Evolutionary conservation across 1,284 basidiomycete species (phyloP).

Genomic region (Fomitopsis pinicola): DNA sequence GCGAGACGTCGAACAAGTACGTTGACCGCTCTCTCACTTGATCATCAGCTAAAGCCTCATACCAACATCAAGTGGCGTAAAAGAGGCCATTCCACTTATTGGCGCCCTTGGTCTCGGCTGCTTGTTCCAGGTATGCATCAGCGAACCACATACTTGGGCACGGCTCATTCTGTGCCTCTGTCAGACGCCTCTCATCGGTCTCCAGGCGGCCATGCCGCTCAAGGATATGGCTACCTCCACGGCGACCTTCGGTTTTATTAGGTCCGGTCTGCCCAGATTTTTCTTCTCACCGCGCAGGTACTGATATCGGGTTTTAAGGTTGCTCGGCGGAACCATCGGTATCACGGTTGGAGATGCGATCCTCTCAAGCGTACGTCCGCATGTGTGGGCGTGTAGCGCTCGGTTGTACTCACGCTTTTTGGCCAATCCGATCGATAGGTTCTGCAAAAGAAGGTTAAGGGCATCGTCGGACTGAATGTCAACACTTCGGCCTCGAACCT

Average conservation of each 20-base stretch:
- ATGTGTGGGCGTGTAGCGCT: background rate
- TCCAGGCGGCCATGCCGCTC: slow-evolving; percentile 80
- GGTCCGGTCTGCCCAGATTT: slow-evolving; percentile 33
- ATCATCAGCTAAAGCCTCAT: background rate
- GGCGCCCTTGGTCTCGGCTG: slow-evolving; percentile 57
- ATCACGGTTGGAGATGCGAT: slow-evolving; percentile 71
- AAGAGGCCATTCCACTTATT: slow-evolving; percentile 58
- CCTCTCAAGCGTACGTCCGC: slow-evolving; percentile 46
- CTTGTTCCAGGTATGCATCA: slow-evolving; percentile 51
- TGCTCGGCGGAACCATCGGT: slow-evolving; percentile 76
- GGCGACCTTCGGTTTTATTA: slow-evolving; percentile 64
- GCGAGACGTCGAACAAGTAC: slow-evolving; percentile 42
- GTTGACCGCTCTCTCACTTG: slow-evolving; percentile 4
- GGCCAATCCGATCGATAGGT: slow-evolving; percentile 28
- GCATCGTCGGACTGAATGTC: slow-evolving; percentile 43
- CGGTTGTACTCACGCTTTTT: background rate
- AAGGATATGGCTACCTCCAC: slow-evolving; percentile 81
- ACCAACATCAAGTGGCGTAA: slow-evolving; percentile 40
- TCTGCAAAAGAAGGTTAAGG: slow-evolving; percentile 43
- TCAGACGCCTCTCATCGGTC: slow-evolving; percentile 60
- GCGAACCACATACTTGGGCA: background rate
- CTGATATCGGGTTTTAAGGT: slow-evolving; percentile 30
- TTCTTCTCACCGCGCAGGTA: background rate
- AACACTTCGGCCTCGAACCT: slow-evolving; percentile 51
- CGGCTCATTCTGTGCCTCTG: slow-evolving; percentile 1